Evolutionary conservation across 2,329 filamentous ascomycete genomes (phyloP).

Genomic region (Penicillium vulpinum): DNA sequence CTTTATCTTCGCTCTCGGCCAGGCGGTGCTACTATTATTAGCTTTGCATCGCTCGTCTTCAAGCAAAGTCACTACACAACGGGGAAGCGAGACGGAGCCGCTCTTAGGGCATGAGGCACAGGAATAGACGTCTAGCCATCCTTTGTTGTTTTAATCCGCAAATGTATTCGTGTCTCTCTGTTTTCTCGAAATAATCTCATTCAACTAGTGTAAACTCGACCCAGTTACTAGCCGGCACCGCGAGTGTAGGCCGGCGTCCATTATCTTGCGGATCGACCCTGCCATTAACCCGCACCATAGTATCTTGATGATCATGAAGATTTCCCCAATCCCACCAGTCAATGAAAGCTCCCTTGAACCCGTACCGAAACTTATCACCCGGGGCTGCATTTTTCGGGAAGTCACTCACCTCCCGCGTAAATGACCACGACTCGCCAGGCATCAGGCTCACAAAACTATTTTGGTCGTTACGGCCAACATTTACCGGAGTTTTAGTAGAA

Average conservation of each 20-base stretch:
- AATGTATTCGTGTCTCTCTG: no score
- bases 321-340: constrained; percentile 6
- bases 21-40: no score
- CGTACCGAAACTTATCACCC: not conserved
- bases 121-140: no score
- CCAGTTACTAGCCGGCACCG: not conserved
- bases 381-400: not conserved
- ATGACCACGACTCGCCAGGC: not conserved
- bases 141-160: no score
- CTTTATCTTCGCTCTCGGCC: no score
- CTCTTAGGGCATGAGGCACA: no score
- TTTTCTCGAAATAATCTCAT: not conserved
- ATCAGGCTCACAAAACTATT: not conserved
- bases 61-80: no score
- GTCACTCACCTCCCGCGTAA: not conserved
- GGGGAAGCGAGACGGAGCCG: no score
- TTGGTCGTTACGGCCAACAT: not conserved
- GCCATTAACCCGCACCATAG: not conserved
- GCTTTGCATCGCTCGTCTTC: no score
- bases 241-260: not conserved
- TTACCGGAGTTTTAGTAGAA: not conserved
- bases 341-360: not conserved
- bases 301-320: constrained; percentile 1
- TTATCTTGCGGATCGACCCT: not conserved
- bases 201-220: not conserved